Evolutionary conservation across 106 monocot genomes (phyloP), one percentile per base, ranked within the genome.

Genomic region (Ottelia alismoides): DNA sequence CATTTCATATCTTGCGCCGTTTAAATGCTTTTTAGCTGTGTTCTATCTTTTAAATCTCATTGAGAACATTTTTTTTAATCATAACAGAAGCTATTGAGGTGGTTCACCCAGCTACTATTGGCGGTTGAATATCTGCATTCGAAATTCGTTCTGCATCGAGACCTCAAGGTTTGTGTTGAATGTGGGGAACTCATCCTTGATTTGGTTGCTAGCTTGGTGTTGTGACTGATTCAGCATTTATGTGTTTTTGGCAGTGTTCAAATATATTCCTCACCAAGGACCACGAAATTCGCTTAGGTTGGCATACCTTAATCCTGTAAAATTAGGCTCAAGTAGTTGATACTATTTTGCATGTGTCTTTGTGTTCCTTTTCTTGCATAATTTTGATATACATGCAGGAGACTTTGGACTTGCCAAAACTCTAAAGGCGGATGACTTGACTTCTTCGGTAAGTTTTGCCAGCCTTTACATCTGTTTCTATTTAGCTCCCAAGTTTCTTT

Each of bases 321-420:
- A n/a, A n/a, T n/a, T n/a, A n/a, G n/a, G n/a, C n/a, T n/a, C n/a
- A n/a, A n/a, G 9, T 1, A 32, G 11, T 20, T 32, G 30, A 48
- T 2, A 43, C 40, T 43, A 7, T 16, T 59, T 43, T 16, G 23
- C 3, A 24, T 9, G 16, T 17, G 6, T 47, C 43, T 46, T 65
- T 4, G 9, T 31, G 11, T 62, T 51, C 67, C 32, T 21, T 22
- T 24, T 32, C 50, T 6, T 54, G 23, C 17, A 31, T 58, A 27
- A 16, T 7, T 7, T 56, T 12, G n/a, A 30, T 59, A 1, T 47
- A 0, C 2, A 71, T 84, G 30, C 70, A 98, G 96, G 89, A 29
- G 96, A 98, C 70, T 98, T 98, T 79, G 96, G 96, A 25, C 89
- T 98, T 57, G 96, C 96, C 25, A 98, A 98, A 60, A 98, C 89